Base-by-base conservation (phyloP, 179 eudicot species). In the Gypsophila paniculata region DNA sequence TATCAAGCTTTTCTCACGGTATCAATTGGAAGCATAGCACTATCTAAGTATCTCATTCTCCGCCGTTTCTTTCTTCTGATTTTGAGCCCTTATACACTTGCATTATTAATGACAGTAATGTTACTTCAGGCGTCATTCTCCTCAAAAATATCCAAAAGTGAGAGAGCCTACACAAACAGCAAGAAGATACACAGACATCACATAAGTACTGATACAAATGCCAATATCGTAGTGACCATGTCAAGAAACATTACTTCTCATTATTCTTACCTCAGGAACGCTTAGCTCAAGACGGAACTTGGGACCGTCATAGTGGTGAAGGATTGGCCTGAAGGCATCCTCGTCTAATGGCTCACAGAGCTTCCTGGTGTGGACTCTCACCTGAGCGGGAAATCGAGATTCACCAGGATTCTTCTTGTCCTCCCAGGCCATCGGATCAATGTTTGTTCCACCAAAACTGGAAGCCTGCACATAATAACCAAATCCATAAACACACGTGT, bases 371-470 rank as follows among this genome's bases (percentile, higher is more conserved):
- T 82, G 78, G 25, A 90, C 92, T 71, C 80, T 82, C 57, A 89
- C 92, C 95, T 94, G 99, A 75, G 97, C 99, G 80, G 99, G 97
- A 81, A 94, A 94, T 29, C 97, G 90, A 3, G 97, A 91, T 83
- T 94, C 99, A 8, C 97, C 95, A 25, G 79, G 86, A 81, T 91
- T 90, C 85, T 94, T 94, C 77, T 94, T 91, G 82, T 94, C 99
- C 80, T 94, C 99, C 99, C 99, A 94, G 6, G 99, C 99, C 25
- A 87, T 73, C 11, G 97, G 92, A 80, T 94, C 99, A 72, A 94
- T 90, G 83, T 94, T 94, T 18, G 99, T 79, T 72, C 96, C 99
- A 32, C 99, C 99, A 82, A 94, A 94, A 69, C 91, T 88, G 52
- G 97, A 84, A 68, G 99, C 99, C 99, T 94, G 85, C 34, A n/a